Evolutionary conservation across 768 basidiomycete species (phyloP), one percentile per base, ranked within the genome.

Genomic region (Mycena alexandri): DNA sequence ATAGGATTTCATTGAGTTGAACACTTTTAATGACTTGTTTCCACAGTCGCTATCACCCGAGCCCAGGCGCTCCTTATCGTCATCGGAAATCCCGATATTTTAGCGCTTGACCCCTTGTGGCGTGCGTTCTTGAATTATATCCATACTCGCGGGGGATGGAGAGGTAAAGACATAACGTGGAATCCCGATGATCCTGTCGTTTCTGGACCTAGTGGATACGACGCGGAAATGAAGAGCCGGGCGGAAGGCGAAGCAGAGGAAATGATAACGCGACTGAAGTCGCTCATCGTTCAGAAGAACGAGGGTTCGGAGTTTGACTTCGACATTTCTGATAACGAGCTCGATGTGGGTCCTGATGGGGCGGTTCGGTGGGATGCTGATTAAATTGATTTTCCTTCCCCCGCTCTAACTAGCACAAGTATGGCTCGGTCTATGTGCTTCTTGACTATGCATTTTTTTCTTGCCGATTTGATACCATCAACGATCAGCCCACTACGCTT

Each of bases 51-150:
- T 3, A 78, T 90, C 16, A 91, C 90, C 0, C 83, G 89, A 46
- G 88, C 89, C 0, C 79, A 89, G 68, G 86, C 88, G 0, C 78
- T 91, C 1, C 78, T 91, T 10, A 83, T 90, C 73, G 78, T 90
- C 52, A 75, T 91, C 25, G 89, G 90, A 5, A 85, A 90, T 66
- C 87, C 89, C 0, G 74, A 80, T 10, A 87, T 90, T 5, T 78
- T 91, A 0, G 85, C 85, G 10, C 80, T 90, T 1, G 89, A 91
- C 67, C 89, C 89, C 0, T 77, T 90, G 3, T 90, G 90, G 90
- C 77, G 89, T 5, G 74, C 78, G 0, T 90, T 90, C 79, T 73
- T 91, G 53, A 89, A 88, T 63, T 89, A 87, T 68, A 75, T 90
- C n/a, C 75, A 86, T 66, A 55, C 71, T 19, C 82, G 84, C 16